Conservation (phyloP, 441 rosid species). For the Daphne laureola region DNA sequence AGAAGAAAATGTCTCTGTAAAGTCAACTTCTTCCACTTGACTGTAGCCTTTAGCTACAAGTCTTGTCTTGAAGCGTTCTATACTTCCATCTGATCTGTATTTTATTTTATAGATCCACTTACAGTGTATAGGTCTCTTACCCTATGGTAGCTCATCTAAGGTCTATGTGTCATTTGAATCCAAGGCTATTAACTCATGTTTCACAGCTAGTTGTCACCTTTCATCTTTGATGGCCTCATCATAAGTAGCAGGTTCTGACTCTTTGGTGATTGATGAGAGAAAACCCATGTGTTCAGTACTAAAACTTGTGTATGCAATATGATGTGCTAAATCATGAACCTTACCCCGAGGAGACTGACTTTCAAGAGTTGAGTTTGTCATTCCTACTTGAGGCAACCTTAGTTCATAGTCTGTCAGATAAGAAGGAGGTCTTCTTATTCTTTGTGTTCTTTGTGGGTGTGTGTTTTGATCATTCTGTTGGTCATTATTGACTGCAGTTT, state of each 20-base stretch:
- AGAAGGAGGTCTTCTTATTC: neutral
- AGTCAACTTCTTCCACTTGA: neutral
- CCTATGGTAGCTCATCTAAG: neutral
- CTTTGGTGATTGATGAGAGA: neutral
- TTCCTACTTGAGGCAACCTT: neutral
- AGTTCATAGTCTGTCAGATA: neutral
- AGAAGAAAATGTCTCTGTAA: neutral
- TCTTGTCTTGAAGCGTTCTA: slow-evolving; percentile 4
- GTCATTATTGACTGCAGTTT: neutral
- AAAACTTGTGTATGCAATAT: neutral
- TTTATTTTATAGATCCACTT: slow-evolving; percentile 12
- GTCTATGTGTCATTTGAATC: slow-evolving; percentile 5
- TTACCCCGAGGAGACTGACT: neutral
- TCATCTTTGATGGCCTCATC: neutral
- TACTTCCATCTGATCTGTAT: neutral
- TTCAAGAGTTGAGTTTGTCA: neutral
- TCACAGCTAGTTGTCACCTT: neutral
- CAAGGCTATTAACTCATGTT: slow-evolving; percentile 1
- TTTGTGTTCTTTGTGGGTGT: neutral
- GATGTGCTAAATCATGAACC: neutral
- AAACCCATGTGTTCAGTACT: neutral
- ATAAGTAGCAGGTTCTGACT: neutral
- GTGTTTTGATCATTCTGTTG: neutral
- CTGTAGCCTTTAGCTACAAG: slow-evolving; percentile 8
- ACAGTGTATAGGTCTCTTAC: neutral